A percentile compares a stretch with the other conserved stretches of the same genome.
These are phyloP conservation scores for Guadua angustifolia DNA, from an alignment of 176 grass and related monocot genomes.

Conservation along the genomic window DNA sequence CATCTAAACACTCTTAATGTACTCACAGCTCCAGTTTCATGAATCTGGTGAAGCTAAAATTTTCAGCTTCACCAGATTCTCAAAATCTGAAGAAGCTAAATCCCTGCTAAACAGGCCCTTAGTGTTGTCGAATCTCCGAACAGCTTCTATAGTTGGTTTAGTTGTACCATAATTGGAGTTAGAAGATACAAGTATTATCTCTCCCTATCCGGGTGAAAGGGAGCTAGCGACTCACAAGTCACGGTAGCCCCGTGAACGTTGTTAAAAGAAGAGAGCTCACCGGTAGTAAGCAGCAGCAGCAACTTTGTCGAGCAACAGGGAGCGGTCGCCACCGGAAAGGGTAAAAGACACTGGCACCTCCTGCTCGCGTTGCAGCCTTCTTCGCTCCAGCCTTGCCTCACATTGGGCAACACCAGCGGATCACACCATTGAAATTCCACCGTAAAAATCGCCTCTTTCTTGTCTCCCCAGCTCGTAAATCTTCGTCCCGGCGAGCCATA, in stretches of 20 bases:
- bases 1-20: no score
- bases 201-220: neutral
- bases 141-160: no score
- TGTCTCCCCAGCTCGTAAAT: no score
- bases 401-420: neutral
- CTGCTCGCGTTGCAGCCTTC: neutral
- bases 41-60: no score
- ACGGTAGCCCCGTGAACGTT: neutral
- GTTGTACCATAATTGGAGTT: neutral
- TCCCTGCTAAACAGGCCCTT: no score
- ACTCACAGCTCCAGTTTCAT: no score
- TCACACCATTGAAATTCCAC: neutral
- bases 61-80: no score
- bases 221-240: neutral
- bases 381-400: neutral
- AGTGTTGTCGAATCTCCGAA: neutral
- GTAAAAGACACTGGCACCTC: neutral
- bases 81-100: no score
- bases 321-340: constrained; percentile 18
- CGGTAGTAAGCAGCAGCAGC: neutral
- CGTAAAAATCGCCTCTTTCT: no score
- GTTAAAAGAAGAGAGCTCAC: neutral
- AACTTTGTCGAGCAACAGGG: neutral
- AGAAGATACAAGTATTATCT: no score
- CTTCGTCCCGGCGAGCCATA: no score